Base-by-base conservation (phyloP, 768 basidiomycete genomes). In the Macrocybe gigantea region DNA sequence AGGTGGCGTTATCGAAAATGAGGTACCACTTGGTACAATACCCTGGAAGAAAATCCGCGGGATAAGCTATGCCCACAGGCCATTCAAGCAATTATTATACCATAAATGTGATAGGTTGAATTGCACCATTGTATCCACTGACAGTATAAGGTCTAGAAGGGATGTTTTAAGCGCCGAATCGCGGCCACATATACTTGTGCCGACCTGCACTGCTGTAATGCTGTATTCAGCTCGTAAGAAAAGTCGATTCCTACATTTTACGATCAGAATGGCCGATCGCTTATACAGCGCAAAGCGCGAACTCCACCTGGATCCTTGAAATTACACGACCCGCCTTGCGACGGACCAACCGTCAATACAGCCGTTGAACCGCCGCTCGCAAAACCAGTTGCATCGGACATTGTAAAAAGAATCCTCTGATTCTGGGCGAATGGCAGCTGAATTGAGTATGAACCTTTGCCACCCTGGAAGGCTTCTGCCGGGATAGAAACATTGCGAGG, bases 351-450 rank as follows among this genome's bases (percentile, higher is more conserved):
- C 1, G 67, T 71, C 36, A 82, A 53, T 5, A 85, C 41, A 38
- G 62, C 48, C 7, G 78, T 74, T 22, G 71, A 69, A 15, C 85
- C 88, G 4, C 87, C 88, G 7, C 80, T 69, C 38, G 68, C 85
- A 58, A 83, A 87, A 1, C 85, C 85, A 29, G 75, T 76, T 12
- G 79, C 69, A 58, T 90, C 88, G 29, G 83, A 88, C 82, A 90
- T 84, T 33, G 78, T 73, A 13, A 83, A 49, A 9, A 87, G 43
- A 41, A 87, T 67, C 45, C 66, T 60, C 12, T 69, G 58, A 30
- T 56, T 64, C 7, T 66, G 56, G 9, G 59, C 31, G 40, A 82
- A 63, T 2, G 71, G 68, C 9, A 88, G 53, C 49, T 69, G 71
- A 0, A 73, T 58, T 9, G 71, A 64, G 58, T 70, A 86, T 0